Base-by-base conservation (phyloP, 768 basidiomycete species). In the Leccinum variicolor region DNA sequence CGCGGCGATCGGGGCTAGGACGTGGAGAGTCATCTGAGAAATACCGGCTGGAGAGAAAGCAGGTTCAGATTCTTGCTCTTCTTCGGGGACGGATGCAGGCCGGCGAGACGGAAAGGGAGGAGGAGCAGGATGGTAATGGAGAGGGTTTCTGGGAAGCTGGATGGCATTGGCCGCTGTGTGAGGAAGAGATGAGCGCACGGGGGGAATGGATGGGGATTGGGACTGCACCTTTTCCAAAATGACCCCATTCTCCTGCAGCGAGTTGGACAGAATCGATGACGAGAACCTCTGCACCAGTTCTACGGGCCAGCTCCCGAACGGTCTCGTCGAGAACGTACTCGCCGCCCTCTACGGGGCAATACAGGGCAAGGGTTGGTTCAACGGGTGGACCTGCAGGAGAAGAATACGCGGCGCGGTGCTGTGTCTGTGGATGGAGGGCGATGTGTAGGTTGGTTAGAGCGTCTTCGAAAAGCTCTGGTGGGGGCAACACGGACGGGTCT, bases 181-280 rank as follows among this genome's bases (percentile, higher is more conserved):
- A n/a, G 6, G 49, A 6, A 46, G 3, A 34, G 3, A 50, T 68
- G 53, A 68, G 61, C 17, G 52, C 6, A 47, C 8, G 45, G 48
- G 58, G 26, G 13, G n/a, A 52, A 9, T 34, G 1, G 19, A 52
- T 5, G 31, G 34, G 6, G 41, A 13, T 3, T 10, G 41, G 21
- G 62, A 56, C 64, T 64, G 51, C 52, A 87, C 90, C 89, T 80
- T 86, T 82, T 26, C 94, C 93, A 69, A 92, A 92, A 19, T 81
- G 77, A 3, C 94, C 94, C 78, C 86, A 89, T 70, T 92, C 87
- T n/a, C 93, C 92, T 4, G 92, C 87, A 33, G 90, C 92, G 19
- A 96, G 76, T 58, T 94, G 90, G 9, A 87, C 84, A 3, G 88
- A 77, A 74, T 98, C 94, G 51, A 98, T 68, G 14, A 94, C 83